A percentile compares a stretch with the other conserved stretches of the same genome.
These are phyloP conservation scores for Leccinum variabile DNA, from an alignment of 1,284 basidiomycete genomes.

Conservation along the genomic window DNA sequence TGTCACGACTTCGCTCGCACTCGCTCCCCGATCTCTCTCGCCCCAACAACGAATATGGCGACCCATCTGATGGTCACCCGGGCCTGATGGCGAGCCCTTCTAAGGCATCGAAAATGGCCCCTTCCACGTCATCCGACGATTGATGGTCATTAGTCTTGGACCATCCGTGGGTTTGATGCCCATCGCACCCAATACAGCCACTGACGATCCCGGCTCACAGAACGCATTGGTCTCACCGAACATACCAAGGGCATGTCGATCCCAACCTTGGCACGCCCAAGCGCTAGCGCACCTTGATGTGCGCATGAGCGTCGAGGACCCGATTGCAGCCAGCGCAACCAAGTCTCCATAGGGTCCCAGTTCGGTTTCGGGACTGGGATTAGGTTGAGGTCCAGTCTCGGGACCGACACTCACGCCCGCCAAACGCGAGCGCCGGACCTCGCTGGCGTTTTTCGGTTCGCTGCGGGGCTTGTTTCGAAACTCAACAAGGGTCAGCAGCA, in stretches of 20 bases:
- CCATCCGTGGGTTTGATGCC: neutral
- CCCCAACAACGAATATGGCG: neutral
- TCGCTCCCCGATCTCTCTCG: neutral
- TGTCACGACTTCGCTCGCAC: neutral
- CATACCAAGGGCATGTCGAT: neutral
- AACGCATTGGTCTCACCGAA: too few relatives aligned
- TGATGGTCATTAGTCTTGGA: conserved; percentile 10
- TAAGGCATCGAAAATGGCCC: conserved; percentile 61
- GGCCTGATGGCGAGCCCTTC: conserved; percentile 31
- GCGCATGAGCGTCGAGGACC: neutral
- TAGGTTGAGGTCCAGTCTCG: neutral
- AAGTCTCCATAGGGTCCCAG: neutral
- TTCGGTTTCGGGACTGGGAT: neutral
- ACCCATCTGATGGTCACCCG: conserved; percentile 26
- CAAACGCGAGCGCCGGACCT: conserved; percentile 16
- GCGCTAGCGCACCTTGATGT: neutral
- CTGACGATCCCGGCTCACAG: too few relatives aligned
- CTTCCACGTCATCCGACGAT: conserved; percentile 37
- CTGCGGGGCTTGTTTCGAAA: conserved; percentile 27
- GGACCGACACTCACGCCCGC: neutral
- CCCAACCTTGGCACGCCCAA: neutral
- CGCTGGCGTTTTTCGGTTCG: conserved; percentile 31
- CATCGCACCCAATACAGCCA: neutral
- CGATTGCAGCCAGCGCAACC: neutral
- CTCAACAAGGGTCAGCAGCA: too few relatives aligned